Base-by-base conservation (phyloP, 495 filamentous ascomycete species). In the Tuber umbilicatum region DNA sequence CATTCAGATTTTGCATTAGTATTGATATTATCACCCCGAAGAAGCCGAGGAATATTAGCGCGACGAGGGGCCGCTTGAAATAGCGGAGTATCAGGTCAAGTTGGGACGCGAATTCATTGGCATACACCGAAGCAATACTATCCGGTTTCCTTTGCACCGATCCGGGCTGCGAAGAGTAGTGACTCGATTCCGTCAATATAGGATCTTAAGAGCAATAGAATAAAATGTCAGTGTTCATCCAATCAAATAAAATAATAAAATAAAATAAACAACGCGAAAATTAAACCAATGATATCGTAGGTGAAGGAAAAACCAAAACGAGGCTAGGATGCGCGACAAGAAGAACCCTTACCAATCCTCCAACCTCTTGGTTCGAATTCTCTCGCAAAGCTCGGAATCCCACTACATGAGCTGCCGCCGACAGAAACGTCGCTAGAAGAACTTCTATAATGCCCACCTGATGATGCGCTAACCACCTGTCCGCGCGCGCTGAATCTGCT, bases 41-140 rank as follows among this genome's bases (percentile, higher is more conserved):
- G 55, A 78, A 73, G 1, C 74, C 78, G 37, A 82, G 37, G 37
- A 82, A 74, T 71, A 80, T 74, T 21, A 82, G 39, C 16, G 78
- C 73, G 64, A 79, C 81, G 37, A 82, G 73, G 19, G 81, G 81
- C 6, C 75, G 73, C 50, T 82, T 82, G 64, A 77, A 71, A 19
- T 73, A 76, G 7, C 81, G 80, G 3, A 82, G 78, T 39, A 82
- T 43, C 12, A 73, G 47, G 69, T 82, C 81, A 76, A 82, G 21
- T 47, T 82, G 81, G 6, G 75, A 78, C 14, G 81, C 72, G 41
- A 82, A 76, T 69, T 82, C 81, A 71, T 82, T 80, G 70, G 74
- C 74, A 71, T 82, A 82, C 70, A 79, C 69, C 38, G 81, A 79
- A 35, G 75, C 50, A 70, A 82, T 82, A 45, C 79, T 81, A 43